phyloP scores from a whole-genome alignment of 208 protist species.

The Wallacemonas sp. region DNA sequence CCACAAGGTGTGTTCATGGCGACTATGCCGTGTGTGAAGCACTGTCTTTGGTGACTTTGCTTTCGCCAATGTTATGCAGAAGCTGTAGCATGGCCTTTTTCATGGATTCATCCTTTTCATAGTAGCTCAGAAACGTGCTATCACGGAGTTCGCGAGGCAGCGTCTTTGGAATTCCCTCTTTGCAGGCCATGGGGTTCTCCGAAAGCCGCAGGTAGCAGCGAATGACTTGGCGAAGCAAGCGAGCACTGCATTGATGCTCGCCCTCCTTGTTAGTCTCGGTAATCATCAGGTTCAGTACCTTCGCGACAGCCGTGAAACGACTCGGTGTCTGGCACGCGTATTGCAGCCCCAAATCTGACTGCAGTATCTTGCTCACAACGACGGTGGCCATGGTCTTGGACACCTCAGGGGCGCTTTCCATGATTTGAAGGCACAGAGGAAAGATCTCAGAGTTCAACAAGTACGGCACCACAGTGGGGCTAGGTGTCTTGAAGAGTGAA shows the following conservation, averaged over 20 bases:
- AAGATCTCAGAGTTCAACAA: constrained; percentile 99
- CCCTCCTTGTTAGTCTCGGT: constrained; percentile 67
- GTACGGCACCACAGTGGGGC: constrained; percentile 94
- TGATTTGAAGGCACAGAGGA: constrained; percentile 99
- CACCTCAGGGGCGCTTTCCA: constrained; percentile 97
- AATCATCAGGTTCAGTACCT: constrained; percentile 96
- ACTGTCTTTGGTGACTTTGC: background rate
- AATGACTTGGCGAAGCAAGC: constrained; percentile 98
- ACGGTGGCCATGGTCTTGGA: constrained; percentile 99
- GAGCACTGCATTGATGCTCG: constrained; percentile 71
- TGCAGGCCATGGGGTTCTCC: constrained; percentile 89
- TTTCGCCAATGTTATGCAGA: constrained; percentile 82
- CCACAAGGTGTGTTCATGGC: background rate
- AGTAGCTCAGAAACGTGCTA: constrained; percentile 68
- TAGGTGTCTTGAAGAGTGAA: constrained; percentile 95
- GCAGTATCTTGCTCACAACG: constrained; percentile 99
- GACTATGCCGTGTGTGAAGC: background rate
- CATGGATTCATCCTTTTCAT: constrained; percentile 71
- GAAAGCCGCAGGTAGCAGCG: constrained; percentile 98
- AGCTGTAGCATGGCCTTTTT: constrained; percentile 82
- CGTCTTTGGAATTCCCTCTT: constrained; percentile 65
- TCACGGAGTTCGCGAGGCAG: constrained; percentile 88
- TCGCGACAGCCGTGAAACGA: constrained; percentile 94
- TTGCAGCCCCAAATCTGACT: constrained; percentile 95
- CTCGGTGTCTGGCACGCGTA: constrained; percentile 98